Evolutionary conservation across 768 basidiomycete species (phyloP).

Genomic region (Suillus tomentosus): DNA sequence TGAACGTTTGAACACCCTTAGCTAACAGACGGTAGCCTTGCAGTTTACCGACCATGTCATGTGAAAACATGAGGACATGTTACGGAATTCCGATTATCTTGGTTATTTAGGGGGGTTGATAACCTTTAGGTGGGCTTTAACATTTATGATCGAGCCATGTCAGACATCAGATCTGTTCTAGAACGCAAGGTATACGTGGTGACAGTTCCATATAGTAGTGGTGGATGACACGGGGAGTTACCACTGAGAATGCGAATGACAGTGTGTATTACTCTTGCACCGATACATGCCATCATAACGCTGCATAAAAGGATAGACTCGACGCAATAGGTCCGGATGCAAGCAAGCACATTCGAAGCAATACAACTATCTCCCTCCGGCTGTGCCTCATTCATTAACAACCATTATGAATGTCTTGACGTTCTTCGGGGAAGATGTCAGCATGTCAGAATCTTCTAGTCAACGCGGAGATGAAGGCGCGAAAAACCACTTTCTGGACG

Average conservation of each 20-base stretch:
- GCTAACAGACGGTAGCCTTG: background rate
- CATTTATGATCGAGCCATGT: background rate
- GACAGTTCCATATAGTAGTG: background rate
- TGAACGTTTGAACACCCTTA: background rate
- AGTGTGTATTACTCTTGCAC: background rate
- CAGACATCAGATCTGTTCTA: background rate
- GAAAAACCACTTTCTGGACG: background rate
- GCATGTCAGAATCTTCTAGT: conserved; percentile 3
- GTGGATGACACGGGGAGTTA: background rate
- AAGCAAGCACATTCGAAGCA: background rate
- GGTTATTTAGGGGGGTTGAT: background rate
- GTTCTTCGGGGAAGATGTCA: conserved; percentile 1
- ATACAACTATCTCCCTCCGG: background rate
- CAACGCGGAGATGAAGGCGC: conserved; percentile 7
- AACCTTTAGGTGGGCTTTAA: conserved; percentile 4
- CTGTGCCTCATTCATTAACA: background rate
- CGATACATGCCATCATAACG: background rate
- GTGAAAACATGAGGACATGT: background rate
- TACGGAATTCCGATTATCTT: background rate
- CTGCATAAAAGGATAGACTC: background rate
- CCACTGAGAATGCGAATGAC: background rate
- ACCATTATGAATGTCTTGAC: background rate
- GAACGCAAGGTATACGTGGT: background rate
- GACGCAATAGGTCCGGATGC: background rate
- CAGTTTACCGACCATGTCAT: background rate